These are phyloP conservation scores for Zopfochytrium polystomum DNA, from an alignment of 371 early-diverging fungal species.

Conservation along the genomic window DNA sequence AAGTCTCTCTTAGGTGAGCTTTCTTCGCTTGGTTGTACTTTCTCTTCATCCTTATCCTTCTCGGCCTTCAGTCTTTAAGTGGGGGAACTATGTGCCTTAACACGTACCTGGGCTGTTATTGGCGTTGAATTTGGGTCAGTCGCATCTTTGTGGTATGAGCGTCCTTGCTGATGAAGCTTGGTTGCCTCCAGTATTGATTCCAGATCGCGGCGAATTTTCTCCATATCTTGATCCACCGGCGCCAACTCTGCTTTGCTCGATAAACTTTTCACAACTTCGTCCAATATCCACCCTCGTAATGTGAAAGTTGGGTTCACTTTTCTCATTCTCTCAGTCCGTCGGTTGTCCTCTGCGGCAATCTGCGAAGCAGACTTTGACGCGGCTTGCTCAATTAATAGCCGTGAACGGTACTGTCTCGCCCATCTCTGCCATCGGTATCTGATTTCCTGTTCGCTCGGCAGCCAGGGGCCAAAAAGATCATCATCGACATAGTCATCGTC, in stretches of 20 bases:
- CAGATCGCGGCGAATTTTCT: too few relatives aligned
- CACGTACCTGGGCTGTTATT: too few relatives aligned
- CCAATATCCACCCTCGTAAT: slow-evolving; percentile 30
- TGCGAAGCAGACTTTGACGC: slow-evolving; percentile 3
- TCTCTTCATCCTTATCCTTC: too few relatives aligned
- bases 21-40: too few relatives aligned
- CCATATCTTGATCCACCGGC: slow-evolving; percentile 25
- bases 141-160: too few relatives aligned
- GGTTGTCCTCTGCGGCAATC: slow-evolving; percentile 21
- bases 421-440: slow-evolving; percentile 28
- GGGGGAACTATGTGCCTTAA: too few relatives aligned
- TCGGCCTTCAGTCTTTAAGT: too few relatives aligned
- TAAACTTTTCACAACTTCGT: slow-evolving; percentile 24
- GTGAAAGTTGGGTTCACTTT: slow-evolving; percentile 28
- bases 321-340: slow-evolving; percentile 19
- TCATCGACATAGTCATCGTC: neutral
- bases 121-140: too few relatives aligned
- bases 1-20: too few relatives aligned
- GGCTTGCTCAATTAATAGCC: slow-evolving; percentile 20
- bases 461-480: neutral
- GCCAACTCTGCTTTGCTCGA: slow-evolving; percentile 4
- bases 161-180: too few relatives aligned
- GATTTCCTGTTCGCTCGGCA: slow-evolving; percentile 29
- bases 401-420: slow-evolving; percentile 23
- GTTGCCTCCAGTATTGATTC: too few relatives aligned